Evolutionary conservation across 2,329 filamentous ascomycete genomes (phyloP).

Genomic region (Beauveria sp.): DNA sequence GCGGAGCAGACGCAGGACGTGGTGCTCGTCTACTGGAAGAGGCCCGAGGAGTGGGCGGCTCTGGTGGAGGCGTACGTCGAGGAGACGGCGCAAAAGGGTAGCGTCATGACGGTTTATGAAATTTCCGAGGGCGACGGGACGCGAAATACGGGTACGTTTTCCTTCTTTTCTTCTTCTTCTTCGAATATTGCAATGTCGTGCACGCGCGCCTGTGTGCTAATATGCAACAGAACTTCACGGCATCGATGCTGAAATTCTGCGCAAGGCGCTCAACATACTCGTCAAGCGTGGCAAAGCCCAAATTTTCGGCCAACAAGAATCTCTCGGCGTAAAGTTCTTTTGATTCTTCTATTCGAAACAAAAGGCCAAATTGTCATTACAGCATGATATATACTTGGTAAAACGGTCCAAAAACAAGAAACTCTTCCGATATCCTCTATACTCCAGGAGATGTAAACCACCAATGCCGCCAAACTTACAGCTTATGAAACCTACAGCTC

Average conservation of each 20-base stretch:
- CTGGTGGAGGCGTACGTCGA: conserved; percentile 76
- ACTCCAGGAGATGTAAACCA: neutral
- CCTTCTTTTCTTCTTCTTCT: no score
- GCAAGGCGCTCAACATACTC: conserved; percentile 69
- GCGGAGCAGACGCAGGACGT: conserved; percentile 34
- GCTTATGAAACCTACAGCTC: no score
- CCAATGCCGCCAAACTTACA: neutral
- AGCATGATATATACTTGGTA: conserved; percentile 1
- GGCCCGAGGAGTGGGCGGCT: conserved; percentile 83
- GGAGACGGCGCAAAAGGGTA: conserved; percentile 78
- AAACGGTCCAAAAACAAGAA: neutral
- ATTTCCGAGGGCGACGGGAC: conserved; percentile 80
- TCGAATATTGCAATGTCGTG: no score
- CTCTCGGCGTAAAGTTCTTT: conserved; percentile 94
- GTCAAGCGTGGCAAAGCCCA: conserved; percentile 90
- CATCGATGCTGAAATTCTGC: conserved; percentile 77
- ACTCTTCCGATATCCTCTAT: neutral
- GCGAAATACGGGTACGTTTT: conserved; percentile 51
- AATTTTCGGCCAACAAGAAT: conserved; percentile 83
- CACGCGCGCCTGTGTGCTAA: neutral
- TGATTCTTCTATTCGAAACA: conserved; percentile 34
- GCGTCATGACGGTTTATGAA: conserved; percentile 89
- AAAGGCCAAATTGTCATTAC: neutral
- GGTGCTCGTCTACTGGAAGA: conserved; percentile 77
- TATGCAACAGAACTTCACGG: conserved; percentile 65